These are phyloP conservation scores for Calocera cornea DNA, from an alignment of 768 basidiomycete species.

Conservation along the genomic window DNA sequence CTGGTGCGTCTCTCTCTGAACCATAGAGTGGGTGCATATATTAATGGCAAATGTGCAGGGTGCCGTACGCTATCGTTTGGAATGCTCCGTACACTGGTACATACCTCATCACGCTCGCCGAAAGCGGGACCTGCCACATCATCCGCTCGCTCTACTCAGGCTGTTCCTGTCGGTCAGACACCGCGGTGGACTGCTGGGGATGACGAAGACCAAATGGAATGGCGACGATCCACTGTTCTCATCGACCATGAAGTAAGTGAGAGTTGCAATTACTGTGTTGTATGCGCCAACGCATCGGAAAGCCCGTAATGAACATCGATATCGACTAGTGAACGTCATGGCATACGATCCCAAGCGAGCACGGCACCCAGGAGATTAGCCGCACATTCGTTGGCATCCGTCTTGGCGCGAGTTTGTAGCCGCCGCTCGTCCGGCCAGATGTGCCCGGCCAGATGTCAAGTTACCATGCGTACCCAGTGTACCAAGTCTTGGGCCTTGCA, in stretches of 20 bases:
- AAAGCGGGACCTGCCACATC: constrained; percentile 46
- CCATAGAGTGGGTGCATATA: too few species aligned
- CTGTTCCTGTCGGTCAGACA: too few species aligned
- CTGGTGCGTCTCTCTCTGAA: too few species aligned
- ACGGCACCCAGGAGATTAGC: constrained; percentile 5
- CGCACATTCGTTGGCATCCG: constrained; percentile 38
- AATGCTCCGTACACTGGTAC: too few species aligned
- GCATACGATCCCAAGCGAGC: constrained; percentile 2
- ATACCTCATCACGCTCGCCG: constrained; percentile 43
- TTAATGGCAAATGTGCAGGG: too few species aligned
- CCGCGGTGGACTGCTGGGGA: too few species aligned
- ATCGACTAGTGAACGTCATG: constrained; percentile 10
- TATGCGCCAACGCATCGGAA: too few species aligned
- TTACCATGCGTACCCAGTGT: constrained; percentile 53
- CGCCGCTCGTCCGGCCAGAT: constrained; percentile 56
- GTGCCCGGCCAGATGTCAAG: too few species aligned
- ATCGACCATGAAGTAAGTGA: too few species aligned
- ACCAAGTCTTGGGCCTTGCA: constrained; percentile 72
- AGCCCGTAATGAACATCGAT: constrained; percentile 10
- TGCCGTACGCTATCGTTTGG: too few species aligned
- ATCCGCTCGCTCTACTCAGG: constrained; percentile 63
- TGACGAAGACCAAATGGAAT: constrained; percentile 37
- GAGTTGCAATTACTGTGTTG: too few species aligned
- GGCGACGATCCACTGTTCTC: too few species aligned
- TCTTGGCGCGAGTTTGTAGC: constrained; percentile 60